Evolutionary conservation across 139 green algal species (phyloP), one percentile per base, ranked within the genome.

Genomic region (Zygnema cylindricum): DNA sequence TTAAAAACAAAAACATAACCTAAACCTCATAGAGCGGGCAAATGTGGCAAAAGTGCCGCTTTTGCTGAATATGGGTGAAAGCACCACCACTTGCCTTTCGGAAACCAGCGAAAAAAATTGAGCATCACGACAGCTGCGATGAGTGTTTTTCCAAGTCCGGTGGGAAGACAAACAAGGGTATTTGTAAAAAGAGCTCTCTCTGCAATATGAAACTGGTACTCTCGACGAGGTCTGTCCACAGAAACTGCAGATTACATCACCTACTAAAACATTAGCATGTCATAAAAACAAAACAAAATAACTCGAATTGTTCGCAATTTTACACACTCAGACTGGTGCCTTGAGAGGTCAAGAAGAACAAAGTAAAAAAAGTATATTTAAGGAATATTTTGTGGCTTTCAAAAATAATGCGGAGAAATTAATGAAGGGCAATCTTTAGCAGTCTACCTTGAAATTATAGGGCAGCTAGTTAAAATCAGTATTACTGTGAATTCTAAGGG

Each of bases 81-180:
- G 78, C 25, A 35, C 0, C 38, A 33, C 30, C 2, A 82, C 83
- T 36, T 33, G 32, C 95, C 94, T 82, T 95, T 73, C 0, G 96
- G 96, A 78, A 98, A 98, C 96, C 96, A 98, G 42, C 96, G 93
- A 81, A 94, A 95, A 89, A 96, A 98, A 92, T 99, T 99, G 93
- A 95, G 92, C 95, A 97, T 97, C 39, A 97, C 95, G 22, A 98
- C 97, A 2, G 96, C 96, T 21, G 97, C 97, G 35, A 99, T 96
- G 16, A 98, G 92, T 23, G 97, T 99, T 94, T 99, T 99, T 78
- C 97, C 97, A 40, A 98, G 93, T 21, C 97, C 97, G 0, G 97
- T 99, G 75, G 97, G 97, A 81, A 99, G 94, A 87, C 95, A 97
- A 30, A 98, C 95, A 25, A 99, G 93, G 1, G 95, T 98, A 92